Evolutionary conservation across 164 flowering plant genomes (phyloP), one percentile per base, ranked within the genome.

Genomic region (Annona cherimola): DNA sequence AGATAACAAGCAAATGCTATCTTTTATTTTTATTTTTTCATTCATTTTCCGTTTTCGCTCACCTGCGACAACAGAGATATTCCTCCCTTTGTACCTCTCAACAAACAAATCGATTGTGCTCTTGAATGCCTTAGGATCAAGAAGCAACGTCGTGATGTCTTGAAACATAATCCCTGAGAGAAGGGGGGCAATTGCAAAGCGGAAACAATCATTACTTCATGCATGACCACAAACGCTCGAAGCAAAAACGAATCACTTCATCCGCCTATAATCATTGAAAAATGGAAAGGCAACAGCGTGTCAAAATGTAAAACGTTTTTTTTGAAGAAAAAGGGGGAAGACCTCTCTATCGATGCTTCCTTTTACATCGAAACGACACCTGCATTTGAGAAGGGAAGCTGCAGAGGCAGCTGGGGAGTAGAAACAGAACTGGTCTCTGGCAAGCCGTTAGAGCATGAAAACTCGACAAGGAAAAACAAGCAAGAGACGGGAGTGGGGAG

Each of bases 41-140:
- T 26, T 26, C 35, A 1, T 26, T 26, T 26, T 26, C 35, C 35
- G 35, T 39, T 62, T 62, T 20, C 45, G 61, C 42, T 68, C 76
- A 91, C 98, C 98, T 79, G 98, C 97, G 71, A 94, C 96, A 19
- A 90, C 95, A 7, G 98, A 87, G 68, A 94, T 89, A 80, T 90
- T 83, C 71, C 82, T 88, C 69, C 75, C 87, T 73, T 84, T 87
- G 81, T 92, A 94, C 63, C 96, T 81, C 84, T 92, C 96, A 18
- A 92, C 91, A 76, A 92, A 94, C 84, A 94, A 73, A 80, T 94
- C 96, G 35, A 94, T 76, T 1, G 98, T 88, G 82, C 92, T 84
- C 74, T 86, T 90, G 82, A 94, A 94, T 0, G 90, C 94, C 69
- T 86, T 86, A 0, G 90, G 92, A 73, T 94, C 90, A 57, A 92